Conservation (phyloP, 352 stramenopile genomes). For the Globisporangium spinosum region DNA sequence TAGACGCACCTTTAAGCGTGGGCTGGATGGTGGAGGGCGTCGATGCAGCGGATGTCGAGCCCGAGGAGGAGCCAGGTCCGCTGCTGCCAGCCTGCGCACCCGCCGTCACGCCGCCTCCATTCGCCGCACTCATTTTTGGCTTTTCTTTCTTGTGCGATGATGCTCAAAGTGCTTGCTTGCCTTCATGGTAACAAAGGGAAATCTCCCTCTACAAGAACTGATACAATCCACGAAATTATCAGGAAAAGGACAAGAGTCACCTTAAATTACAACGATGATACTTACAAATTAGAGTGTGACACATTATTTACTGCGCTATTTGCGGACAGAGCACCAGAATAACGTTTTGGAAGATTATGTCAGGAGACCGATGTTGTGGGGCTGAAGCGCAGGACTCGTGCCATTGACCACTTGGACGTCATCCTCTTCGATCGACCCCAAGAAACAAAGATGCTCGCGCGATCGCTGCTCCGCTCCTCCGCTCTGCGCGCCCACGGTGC, state of each 20-base stretch:
- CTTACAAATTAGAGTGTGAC: background rate
- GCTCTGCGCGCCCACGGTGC: conserved; percentile 20
- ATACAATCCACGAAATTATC: background rate
- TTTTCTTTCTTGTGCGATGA: background rate
- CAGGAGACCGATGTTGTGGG: background rate
- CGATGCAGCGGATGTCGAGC: background rate
- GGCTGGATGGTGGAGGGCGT: conserved; percentile 42
- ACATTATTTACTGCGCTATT: background rate
- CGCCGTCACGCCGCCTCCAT: background rate
- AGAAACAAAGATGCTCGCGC: conserved; percentile 40
- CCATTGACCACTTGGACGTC: conserved; percentile 12
- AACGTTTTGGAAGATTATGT: background rate
- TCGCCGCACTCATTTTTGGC: conserved; percentile 9
- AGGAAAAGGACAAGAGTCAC: background rate
- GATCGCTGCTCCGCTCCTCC: conserved; percentile 50
- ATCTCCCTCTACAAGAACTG: conserved; percentile 12
- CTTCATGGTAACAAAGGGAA: background rate
- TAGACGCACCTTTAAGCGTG: conserved; percentile 66
- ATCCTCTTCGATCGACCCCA: background rate
- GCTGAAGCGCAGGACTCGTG: conserved; percentile 1
- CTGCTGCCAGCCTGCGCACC: conserved; percentile 8
- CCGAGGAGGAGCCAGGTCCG: conserved; percentile 18
- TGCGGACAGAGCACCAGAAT: background rate
- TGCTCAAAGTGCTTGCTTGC: background rate
- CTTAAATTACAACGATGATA: background rate